Evolutionary conservation across 139 green algal species (phyloP), one percentile per base, ranked within the genome.

Genomic region (Ettlia oleoabundans): DNA sequence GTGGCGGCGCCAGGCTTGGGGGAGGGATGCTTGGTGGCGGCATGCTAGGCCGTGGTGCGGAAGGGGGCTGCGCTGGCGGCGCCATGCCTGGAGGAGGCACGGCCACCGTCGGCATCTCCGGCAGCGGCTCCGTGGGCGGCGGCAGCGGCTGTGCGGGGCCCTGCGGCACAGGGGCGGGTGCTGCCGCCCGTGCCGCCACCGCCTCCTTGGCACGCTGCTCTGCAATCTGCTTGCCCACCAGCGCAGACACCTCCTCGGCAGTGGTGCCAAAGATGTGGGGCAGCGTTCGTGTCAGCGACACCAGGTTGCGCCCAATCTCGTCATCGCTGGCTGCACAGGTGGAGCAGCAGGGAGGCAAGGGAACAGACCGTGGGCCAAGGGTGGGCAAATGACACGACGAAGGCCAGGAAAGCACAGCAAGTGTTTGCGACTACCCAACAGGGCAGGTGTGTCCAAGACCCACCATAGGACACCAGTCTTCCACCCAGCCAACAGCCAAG

Each of bases 231-330:
- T 91, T 86, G 42, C 88, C 72, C 81, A 93, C 88, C 61, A 94
- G 84, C 28, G 92, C 85, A 7, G 84, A 90, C 79, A 99, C 82
- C 89, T 98, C 96, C 84, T 97, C 93, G 82, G 94, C 88, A 2
- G 91, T 96, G 19, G 89, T 93, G 0, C 93, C 96, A 83, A 99
- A 99, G 71, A 99, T 97, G 82, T 99, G 96, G 7, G 97, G 97
- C 5, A 96, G 90, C 33, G 92, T 96, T 22, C 75, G 72, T 2
- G 96, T 94, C 43, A 99, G 92, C 19, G 80, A 77, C 43, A 96
- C 61, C 41, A 99, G 90, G 89, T 99, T 99, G 81, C 85, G 71
- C 0, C 86, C 87, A 83, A 99, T 98, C 88, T 99, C 97, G 42
- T 98, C 96, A 84, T 99, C 96, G 32, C 63, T 81, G 21, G 97